Evolutionary conservation across 2,329 filamentous ascomycete species (phyloP).

Genomic region (Parastagonospora nodorum): DNA sequence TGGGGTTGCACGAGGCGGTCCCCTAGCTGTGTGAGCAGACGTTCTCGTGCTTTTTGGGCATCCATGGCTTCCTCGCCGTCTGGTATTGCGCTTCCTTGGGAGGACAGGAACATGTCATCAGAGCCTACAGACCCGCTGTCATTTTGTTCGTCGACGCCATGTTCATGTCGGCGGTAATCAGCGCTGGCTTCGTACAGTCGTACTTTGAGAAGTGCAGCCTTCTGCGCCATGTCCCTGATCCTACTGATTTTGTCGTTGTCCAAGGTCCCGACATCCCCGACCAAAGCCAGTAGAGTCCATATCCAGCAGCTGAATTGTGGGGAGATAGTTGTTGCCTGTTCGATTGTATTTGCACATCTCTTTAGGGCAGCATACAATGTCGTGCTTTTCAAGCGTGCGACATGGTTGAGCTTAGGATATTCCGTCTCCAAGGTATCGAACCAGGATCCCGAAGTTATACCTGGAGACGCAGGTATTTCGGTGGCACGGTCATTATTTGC

Average conservation of each 20-base stretch:
- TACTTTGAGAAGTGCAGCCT: conserved; percentile 67
- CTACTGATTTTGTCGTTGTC: conserved; percentile 75
- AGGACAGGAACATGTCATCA: conserved; percentile 28
- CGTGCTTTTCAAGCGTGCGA: conserved; percentile 64
- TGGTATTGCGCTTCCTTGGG: conserved; percentile 17
- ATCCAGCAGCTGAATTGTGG: conserved; percentile 79
- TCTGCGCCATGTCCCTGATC: conserved; percentile 78
- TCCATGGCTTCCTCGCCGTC: conserved; percentile 22
- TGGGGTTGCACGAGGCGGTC: conserved; percentile 34
- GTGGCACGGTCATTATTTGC: conserved; percentile 38
- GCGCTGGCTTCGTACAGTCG: conserved; percentile 13
- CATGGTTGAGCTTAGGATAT: conserved; percentile 55
- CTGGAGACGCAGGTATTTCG: neutral
- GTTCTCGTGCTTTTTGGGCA: conserved; percentile 58
- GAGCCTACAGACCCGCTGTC: conserved; percentile 1
- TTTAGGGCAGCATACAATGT: conserved; percentile 70
- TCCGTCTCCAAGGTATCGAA: conserved; percentile 29
- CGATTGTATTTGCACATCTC: conserved; percentile 65
- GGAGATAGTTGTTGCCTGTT: conserved; percentile 58
- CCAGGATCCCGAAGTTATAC: conserved; percentile 30
- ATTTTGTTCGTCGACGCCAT: neutral
- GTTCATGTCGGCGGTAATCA: neutral
- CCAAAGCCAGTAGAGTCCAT: conserved; percentile 78
- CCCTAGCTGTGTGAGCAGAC: conserved; percentile 50
- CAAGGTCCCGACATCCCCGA: conserved; percentile 76